Evolutionary conservation across 129 eudicot species (phyloP).

Genomic region (Smallanthus sonchifolius): DNA sequence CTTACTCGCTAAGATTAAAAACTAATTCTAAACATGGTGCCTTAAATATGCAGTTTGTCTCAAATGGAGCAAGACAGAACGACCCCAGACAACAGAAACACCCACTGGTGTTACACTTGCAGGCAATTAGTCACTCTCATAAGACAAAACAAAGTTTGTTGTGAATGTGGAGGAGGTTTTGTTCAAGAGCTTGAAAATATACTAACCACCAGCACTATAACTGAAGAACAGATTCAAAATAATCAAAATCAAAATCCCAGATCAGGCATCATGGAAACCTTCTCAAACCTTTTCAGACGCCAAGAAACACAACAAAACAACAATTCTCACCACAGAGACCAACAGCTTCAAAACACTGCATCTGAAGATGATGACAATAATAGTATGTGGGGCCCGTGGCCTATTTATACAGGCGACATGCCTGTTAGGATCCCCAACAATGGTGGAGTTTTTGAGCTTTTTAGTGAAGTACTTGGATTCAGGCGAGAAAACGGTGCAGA

Average conservation of each 20-base stretch:
- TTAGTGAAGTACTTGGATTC: constrained; percentile 55
- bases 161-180: constrained; percentile 59
- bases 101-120: constrained; percentile 83
- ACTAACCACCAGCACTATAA: constrained; percentile 19
- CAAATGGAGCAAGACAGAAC: constrained; percentile 25
- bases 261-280: constrained; percentile 57
- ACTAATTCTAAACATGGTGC: not conserved
- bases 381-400: constrained; percentile 55
- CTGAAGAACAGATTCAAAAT: constrained; percentile 20
- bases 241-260: constrained; percentile 34
- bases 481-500: constrained; percentile 66
- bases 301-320: constrained; percentile 35
- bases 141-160: constrained; percentile 40
- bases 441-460: constrained; percentile 51
- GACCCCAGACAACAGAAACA: constrained; percentile 38
- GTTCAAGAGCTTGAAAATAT: constrained; percentile 64
- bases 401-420: constrained; percentile 62
- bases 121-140: constrained; percentile 48
- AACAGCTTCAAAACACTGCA: constrained; percentile 28
- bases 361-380: constrained; percentile 29
- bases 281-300: constrained; percentile 57
- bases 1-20: not conserved
- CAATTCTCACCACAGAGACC: constrained; percentile 32
- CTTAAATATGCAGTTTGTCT: constrained; percentile 22
- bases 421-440: constrained; percentile 60